Percentiles rank a stretch among this genome's conserved stretches.
phyloP scores from a whole-genome alignment of 2,329 filamentous ascomycete species.

The Emmonsiellopsis sp. region DNA sequence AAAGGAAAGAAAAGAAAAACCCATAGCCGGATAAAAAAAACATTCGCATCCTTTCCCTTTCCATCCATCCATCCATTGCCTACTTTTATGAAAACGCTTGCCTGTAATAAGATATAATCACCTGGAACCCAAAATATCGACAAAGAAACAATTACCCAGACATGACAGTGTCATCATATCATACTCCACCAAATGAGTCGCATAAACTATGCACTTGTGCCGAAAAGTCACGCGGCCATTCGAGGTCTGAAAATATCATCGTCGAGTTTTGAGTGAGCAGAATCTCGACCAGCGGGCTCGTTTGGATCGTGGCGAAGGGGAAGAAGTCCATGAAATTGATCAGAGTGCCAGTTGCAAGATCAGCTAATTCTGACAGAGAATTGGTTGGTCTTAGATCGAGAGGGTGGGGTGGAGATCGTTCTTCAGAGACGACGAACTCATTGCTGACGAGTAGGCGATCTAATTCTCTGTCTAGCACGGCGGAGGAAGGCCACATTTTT shows the following conservation, averaged over 20 bases:
- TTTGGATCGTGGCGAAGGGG: constrained; percentile 24
- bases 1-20: no score
- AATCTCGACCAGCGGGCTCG: constrained; percentile 19
- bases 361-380: constrained; percentile 4
- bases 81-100: no score
- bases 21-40: no score
- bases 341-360: constrained; percentile 4
- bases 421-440: constrained; percentile 4
- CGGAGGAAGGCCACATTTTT: constrained; percentile 29
- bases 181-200: constrained; percentile 2
- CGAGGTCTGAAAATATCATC: constrained; percentile 4
- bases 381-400: constrained; percentile 10
- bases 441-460: constrained; percentile 15
- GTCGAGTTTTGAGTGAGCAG: constrained; percentile 13
- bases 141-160: not conserved
- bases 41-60: no score
- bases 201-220: not conserved
- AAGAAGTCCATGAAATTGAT: constrained; percentile 28
- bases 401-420: constrained; percentile 8
- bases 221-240: constrained; percentile 2
- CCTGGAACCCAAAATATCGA: not conserved
- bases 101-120: not conserved
- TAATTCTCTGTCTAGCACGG: constrained; percentile 25
- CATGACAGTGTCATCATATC: not conserved
- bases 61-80: no score